Base-by-base conservation (phyloP, 805 yeast species). In the Cyberlindnera mrakii region DNA sequence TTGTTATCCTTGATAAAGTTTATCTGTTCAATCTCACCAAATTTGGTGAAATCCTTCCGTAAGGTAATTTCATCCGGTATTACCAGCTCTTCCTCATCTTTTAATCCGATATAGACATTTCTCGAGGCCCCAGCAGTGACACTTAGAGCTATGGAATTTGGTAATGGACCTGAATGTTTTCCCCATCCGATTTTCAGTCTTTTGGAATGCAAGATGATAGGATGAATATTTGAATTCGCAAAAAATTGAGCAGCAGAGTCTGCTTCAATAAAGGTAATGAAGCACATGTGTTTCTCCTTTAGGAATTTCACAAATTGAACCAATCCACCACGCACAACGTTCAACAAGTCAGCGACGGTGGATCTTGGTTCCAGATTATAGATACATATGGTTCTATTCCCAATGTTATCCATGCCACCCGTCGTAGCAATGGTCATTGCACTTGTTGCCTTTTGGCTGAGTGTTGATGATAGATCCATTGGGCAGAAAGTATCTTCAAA, bases 391-490 rank as follows among this genome's bases (percentile, higher is more conserved):
- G 90, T 79, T 58, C 95, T 68, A 57, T 84, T 85, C 1, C 75
- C 78, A 31, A 86, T 72, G 60, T 91, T 90, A 40, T 78, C 78
- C 25, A 85, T 81, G 8, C 96, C 96, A 7, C 96, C 96, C 1
- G 44, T 40, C 3, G 48, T 40, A 7, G 49, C 49, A 9, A 49
- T 45, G 4, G 49, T 40, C 39, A 42, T 35, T 5, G 45, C 52
- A 10, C 48, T 47, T 4, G 39, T 40, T 14, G 42, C n/a, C n/a
- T 44, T 43, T 27, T 49, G 52, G 33, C 41, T 44, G 33, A 49
- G 29, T 18, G 52, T 23, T 9, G 27, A 23, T 23, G 27, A 23
- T 8, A 23, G 8, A 23, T 23, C 27, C 27, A 23, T 23, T 23
- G 27, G 27, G 27, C 27, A 23, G 27, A 23, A 23, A 20, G 23